Conservation (phyloP, 768 basidiomycete genomes). For the Psilocybe subaeruginosa region DNA sequence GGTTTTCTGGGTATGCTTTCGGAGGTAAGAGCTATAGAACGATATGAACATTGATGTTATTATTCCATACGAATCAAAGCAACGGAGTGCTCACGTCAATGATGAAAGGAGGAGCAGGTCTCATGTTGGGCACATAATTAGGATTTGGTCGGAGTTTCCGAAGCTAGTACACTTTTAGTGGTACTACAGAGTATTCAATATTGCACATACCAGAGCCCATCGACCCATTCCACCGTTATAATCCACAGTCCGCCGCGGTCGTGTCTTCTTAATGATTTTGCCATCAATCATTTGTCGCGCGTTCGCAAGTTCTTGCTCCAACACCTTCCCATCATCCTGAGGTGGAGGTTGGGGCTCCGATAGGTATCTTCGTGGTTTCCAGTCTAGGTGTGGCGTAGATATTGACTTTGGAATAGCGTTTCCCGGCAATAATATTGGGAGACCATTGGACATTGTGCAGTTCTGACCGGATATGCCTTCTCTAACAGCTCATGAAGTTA, state of each 20-base stretch:
- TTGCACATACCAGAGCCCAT: conserved; percentile 73
- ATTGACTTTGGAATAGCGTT: conserved; percentile 15
- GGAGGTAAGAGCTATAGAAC: conserved; percentile 82
- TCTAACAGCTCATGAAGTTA: neutral
- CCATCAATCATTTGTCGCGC: conserved; percentile 76
- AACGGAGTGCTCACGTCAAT: conserved; percentile 67
- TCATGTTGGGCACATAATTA: conserved; percentile 72
- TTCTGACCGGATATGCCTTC: neutral
- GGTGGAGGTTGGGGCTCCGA: conserved; percentile 80
- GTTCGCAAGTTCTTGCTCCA: conserved; percentile 80
- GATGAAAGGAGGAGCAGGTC: conserved; percentile 87
- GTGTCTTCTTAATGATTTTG: conserved; percentile 85
- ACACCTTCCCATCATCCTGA: conserved; percentile 71
- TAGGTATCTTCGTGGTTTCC: conserved; percentile 75
- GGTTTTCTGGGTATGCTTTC: conserved; percentile 88
- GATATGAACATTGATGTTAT: conserved; percentile 18
- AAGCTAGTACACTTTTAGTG: conserved; percentile 43
- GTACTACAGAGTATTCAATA: conserved; percentile 1
- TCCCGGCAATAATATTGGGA: conserved; percentile 18
- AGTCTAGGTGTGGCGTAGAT: conserved; percentile 54
- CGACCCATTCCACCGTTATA: conserved; percentile 88
- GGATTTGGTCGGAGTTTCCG: conserved; percentile 81
- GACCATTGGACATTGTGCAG: conserved; percentile 12
- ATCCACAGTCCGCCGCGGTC: conserved; percentile 93
- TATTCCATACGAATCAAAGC: conserved; percentile 2